Conservation (phyloP, 164 flowering plant genomes). For the Aristolochia contorta region DNA sequence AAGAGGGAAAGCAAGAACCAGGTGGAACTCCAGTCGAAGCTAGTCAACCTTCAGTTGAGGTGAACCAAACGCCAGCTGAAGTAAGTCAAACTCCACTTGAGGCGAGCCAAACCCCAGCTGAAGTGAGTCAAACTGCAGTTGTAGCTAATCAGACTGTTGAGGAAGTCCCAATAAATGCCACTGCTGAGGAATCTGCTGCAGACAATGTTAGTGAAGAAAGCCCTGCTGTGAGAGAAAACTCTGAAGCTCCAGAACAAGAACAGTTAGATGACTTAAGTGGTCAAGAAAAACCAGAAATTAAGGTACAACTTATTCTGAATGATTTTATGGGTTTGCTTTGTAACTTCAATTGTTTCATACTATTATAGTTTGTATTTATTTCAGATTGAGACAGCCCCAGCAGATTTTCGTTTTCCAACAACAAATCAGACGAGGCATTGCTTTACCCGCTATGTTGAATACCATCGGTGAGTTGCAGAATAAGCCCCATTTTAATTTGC, state of each 20-base stretch:
- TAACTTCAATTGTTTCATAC: no score
- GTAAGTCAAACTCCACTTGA: slow-evolving; percentile 5
- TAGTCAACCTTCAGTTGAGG: slow-evolving; percentile 7
- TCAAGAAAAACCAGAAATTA: slow-evolving; percentile 19
- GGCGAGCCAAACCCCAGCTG: neutral
- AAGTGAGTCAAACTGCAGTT: neutral
- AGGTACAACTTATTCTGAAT: slow-evolving; percentile 7
- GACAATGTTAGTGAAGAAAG: slow-evolving; percentile 10
- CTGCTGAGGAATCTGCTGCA: slow-evolving; percentile 8
- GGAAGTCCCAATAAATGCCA: slow-evolving; percentile 4
- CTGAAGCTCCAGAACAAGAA: slow-evolving; percentile 16
- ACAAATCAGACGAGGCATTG: slow-evolving; percentile 97
- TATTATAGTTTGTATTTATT: slow-evolving; percentile 2
- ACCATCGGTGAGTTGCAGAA: slow-evolving; percentile 56
- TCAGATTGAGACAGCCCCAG: slow-evolving; percentile 96
- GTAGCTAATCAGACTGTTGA: slow-evolving; percentile 1
- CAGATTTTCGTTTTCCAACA: slow-evolving; percentile 92
- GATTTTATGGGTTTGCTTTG: neutral
- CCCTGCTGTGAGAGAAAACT: slow-evolving; percentile 16
- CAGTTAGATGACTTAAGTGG: slow-evolving; percentile 11
- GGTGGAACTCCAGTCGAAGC: slow-evolving; percentile 6
- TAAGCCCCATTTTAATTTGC: no score
- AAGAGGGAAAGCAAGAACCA: slow-evolving; percentile 9
- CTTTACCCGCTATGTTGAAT: slow-evolving; percentile 91
- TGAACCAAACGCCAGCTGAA: slow-evolving; percentile 5